Evolutionary conservation across 768 basidiomycete genomes (phyloP).

Genomic region (Collybia nuda): DNA sequence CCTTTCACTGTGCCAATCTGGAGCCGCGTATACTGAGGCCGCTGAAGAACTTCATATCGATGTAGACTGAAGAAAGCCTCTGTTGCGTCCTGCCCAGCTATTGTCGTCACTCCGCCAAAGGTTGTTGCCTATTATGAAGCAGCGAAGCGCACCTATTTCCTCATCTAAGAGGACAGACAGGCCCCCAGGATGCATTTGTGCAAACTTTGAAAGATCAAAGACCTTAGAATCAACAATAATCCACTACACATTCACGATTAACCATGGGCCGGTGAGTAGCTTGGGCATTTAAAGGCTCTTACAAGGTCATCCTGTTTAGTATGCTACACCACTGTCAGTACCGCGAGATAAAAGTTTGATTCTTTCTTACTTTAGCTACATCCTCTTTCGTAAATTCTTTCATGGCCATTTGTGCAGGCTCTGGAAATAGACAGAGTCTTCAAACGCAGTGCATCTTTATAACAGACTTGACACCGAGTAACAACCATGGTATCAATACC

Average conservation of each 20-base stretch:
- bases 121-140: not conserved
- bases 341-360: not conserved
- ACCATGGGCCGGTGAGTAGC: not conserved
- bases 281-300: not conserved
- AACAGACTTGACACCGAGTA: conserved; percentile 12
- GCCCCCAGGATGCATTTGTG: conserved; percentile 74
- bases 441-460: not conserved
- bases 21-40: conserved; percentile 62
- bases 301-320: conserved; percentile 14
- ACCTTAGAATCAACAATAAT: conserved; percentile 37
- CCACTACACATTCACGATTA: conserved; percentile 7
- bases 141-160: conserved; percentile 52
- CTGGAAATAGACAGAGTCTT: not conserved
- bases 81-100: conserved; percentile 73
- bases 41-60: conserved; percentile 65
- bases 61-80: conserved; percentile 75
- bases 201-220: conserved; percentile 72
- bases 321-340: conserved; percentile 8
- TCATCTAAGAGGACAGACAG: conserved; percentile 59
- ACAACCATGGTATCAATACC: not conserved
- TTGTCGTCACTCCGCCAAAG: not conserved
- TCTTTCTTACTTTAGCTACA: conserved; percentile 12
- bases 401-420: conserved; percentile 5
- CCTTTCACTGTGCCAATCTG: conserved; percentile 62
- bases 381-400: conserved; percentile 15